Base-by-base conservation (phyloP, 1,284 basidiomycete species). In the Xerocomus minutiporus region DNA sequence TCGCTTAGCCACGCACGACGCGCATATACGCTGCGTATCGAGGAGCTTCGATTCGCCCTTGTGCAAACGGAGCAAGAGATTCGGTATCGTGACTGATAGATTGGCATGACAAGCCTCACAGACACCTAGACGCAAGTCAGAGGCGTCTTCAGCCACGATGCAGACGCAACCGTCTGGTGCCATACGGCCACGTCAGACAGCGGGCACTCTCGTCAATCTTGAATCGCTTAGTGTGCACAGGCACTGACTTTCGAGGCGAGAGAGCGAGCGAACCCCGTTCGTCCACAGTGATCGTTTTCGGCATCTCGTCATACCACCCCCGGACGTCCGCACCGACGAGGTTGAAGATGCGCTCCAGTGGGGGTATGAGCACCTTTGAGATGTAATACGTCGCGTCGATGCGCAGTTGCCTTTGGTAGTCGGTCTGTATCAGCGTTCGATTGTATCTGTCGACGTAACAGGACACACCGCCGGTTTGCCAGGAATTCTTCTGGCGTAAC, bases 251-350 rank as follows among this genome's bases (percentile, higher is more conserved):
- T 49, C 72, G 71, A 9, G 83, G 82, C 7, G 80, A 82, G 29
- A 56, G 47, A 8, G 55, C 41, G 8, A 61, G 53, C 5, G 42
- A 46, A 31, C 68, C 64, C 11, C 54, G 57, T 50, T 69, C 62
- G 45, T 68, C 62, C 20, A 67, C 58, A 0, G 58, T 54, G 38
- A 69, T 64, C 31, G 63, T 70, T 64, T 82, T 88, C 1, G 93
- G 90, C 91, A 97, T 94, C 42, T 89, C 86, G 52, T 88, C 80
- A 63, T 86, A 97, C 96, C 97, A 99, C 31, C 77, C 73, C 49
- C 82, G 80, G 32, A 97, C 88, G 63, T 97, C 90, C 4, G 88
- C 93, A 7, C 97, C 96, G 31, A 96, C 78, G 26, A 98, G 81
- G 62, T 91, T 93, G 74, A 98, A 93, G 42, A 99, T 85, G 35